These are phyloP conservation scores for Piper longum DNA, from an alignment of 164 flowering plant species.

Conservation along the genomic window DNA sequence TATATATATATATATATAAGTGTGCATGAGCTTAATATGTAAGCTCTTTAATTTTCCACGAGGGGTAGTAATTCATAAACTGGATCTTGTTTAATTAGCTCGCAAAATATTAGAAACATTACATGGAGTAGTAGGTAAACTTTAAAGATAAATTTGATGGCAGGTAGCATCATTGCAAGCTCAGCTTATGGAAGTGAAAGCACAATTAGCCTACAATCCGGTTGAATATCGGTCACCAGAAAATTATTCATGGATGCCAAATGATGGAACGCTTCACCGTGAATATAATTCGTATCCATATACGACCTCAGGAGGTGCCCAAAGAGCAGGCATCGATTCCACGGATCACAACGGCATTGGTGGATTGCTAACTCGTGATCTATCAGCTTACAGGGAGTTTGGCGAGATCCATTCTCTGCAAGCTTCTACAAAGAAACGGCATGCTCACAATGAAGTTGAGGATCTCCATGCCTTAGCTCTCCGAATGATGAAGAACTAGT, in stretches of 20 bases:
- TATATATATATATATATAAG: no score
- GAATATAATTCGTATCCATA: not conserved
- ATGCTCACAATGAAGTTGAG: slow-evolving; percentile 4
- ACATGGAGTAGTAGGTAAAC: no score
- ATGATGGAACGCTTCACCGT: not conserved
- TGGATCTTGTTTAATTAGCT: no score
- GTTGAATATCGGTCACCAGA: slow-evolving; percentile 1
- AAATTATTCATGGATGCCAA: slow-evolving; percentile 3
- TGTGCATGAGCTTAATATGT: no score
- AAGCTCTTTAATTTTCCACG: no score
- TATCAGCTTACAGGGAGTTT: slow-evolving; percentile 1
- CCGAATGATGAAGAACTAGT: slow-evolving; percentile 9
- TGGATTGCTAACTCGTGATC: not conserved
- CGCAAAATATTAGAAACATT: no score
- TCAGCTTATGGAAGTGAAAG: slow-evolving; percentile 12
- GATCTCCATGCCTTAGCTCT: slow-evolving; percentile 11
- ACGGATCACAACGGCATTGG: not conserved
- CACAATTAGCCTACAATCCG: slow-evolving; percentile 8
- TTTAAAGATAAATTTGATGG: not conserved
- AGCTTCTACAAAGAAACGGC: slow-evolving; percentile 1
- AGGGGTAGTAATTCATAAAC: no score
- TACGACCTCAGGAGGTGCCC: slow-evolving; percentile 3
- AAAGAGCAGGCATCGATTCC: slow-evolving; percentile 7
- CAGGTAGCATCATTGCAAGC: slow-evolving; percentile 14
- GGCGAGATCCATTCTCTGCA: not conserved